Evolutionary conservation across 495 filamentous ascomycete species (phyloP).

Genomic region (Podospora tetraspora): DNA sequence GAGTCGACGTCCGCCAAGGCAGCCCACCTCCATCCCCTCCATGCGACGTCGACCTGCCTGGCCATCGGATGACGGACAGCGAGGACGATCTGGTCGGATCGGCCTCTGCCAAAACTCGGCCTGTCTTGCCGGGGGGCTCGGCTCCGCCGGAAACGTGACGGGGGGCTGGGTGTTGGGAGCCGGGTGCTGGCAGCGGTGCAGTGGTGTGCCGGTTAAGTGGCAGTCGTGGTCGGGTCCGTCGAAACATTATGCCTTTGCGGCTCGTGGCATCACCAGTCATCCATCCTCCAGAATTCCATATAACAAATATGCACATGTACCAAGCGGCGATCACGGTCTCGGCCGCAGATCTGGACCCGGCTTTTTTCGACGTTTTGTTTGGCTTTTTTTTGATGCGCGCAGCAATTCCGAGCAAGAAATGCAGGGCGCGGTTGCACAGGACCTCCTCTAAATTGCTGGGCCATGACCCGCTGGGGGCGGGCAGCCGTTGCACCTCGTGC

Average conservation of each 20-base stretch:
- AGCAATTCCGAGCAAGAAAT: not conserved
- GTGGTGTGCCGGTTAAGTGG: not conserved
- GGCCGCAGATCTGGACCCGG: not conserved
- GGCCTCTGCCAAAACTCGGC: slow-evolving; percentile 5
- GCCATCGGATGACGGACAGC: not conserved
- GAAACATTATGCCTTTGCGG: not conserved
- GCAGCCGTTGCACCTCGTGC: too few relatives aligned
- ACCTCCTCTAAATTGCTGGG: not conserved
- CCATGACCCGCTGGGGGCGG: not conserved
- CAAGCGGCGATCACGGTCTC: not conserved
- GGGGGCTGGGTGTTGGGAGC: not conserved
- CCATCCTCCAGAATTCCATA: not conserved
- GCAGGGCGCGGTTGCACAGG: not conserved
- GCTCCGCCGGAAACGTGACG: slow-evolving; percentile 7
- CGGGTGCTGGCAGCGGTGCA: not conserved
- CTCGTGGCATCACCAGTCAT: not conserved
- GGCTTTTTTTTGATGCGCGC: not conserved
- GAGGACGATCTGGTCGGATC: slow-evolving; percentile 6
- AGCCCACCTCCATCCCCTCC: not conserved
- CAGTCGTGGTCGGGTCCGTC: not conserved
- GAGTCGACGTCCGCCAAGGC: not conserved
- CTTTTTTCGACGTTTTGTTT: not conserved
- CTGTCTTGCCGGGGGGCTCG: slow-evolving; percentile 10
- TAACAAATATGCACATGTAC: not conserved
- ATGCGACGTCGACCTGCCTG: slow-evolving; percentile 1